Evolutionary conservation across 169 alveolate genomes (phyloP).

Genomic region (Cryptosporidium ryanae): DNA sequence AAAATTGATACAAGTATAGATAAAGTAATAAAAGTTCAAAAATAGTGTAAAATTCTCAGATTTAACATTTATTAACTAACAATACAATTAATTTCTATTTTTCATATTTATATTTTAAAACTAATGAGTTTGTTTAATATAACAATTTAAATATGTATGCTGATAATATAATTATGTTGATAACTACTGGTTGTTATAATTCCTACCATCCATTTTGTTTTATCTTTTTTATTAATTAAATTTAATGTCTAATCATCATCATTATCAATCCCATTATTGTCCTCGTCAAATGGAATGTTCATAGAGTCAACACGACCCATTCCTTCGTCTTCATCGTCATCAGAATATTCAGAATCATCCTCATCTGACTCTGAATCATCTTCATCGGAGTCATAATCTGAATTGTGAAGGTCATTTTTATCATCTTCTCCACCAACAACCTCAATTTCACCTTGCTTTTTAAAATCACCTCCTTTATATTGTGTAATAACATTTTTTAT

Average conservation of each 20-base stretch:
- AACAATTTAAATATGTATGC: too few species aligned
- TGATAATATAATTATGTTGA: too few species aligned
- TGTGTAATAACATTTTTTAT: constrained; percentile 85
- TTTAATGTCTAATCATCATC: constrained; percentile 84
- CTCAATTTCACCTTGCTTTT: constrained; percentile 87
- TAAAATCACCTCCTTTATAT: constrained; percentile 90
- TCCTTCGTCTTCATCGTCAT: constrained; percentile 86
- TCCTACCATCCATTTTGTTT: neutral
- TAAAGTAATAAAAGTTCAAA: neutral
- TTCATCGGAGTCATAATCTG: constrained; percentile 87
- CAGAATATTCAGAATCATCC: constrained; percentile 80
- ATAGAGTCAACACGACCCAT: constrained; percentile 88
- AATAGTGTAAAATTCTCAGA: too few species aligned
- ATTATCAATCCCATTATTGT: constrained; percentile 76
- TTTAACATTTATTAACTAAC: too few species aligned
- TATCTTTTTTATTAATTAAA: constrained; percentile 21
- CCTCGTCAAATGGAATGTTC: constrained; percentile 77
- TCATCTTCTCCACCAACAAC: constrained; percentile 92
- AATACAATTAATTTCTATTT: too few species aligned
- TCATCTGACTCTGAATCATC: constrained; percentile 83
- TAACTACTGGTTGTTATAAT: too few species aligned
- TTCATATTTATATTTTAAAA: too few species aligned
- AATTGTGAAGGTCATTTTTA: constrained; percentile 79
- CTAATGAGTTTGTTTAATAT: too few species aligned
- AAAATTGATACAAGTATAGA: neutral